A percentile compares a stretch with the other conserved stretches of the same genome.
phyloP scores from a whole-genome alignment of 1,284 basidiomycete species.

The Pseudozyma sp. region DNA sequence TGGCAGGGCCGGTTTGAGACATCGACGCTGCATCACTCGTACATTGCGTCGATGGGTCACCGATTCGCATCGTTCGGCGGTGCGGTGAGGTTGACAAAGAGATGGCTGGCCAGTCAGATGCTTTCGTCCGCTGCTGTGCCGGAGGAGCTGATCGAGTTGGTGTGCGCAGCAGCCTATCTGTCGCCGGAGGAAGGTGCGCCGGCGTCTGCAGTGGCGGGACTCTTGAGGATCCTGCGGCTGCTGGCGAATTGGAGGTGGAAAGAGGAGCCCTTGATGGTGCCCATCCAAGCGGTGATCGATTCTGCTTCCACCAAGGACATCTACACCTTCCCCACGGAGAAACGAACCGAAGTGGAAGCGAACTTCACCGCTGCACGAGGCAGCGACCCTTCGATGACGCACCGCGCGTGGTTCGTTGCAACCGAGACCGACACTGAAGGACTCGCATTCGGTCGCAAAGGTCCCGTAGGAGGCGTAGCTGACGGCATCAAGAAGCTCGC shows the following conservation, averaged over 20 bases:
- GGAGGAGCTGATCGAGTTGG: constrained; percentile 84
- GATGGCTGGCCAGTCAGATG: constrained; percentile 93
- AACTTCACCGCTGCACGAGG: constrained; percentile 69
- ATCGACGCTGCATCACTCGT: constrained; percentile 84
- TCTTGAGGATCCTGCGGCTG: constrained; percentile 80
- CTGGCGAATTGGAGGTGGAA: constrained; percentile 84
- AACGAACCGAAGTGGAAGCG: constrained; percentile 76
- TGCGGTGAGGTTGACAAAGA: constrained; percentile 86
- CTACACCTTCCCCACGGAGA: constrained; percentile 69
- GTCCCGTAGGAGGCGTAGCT: constrained; percentile 52
- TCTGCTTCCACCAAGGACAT: constrained; percentile 52
- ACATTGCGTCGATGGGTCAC: constrained; percentile 83
- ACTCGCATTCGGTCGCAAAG: constrained; percentile 76
- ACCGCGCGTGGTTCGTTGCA: constrained; percentile 81
- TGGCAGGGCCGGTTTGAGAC: constrained; percentile 81
- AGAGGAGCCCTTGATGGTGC: constrained; percentile 72
- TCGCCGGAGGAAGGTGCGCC: constrained; percentile 69
- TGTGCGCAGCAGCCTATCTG: constrained; percentile 77
- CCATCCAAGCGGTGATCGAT: constrained; percentile 66
- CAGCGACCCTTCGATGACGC: constrained; percentile 62
- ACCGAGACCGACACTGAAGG: constrained; percentile 85
- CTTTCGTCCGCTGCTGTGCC: constrained; percentile 78
- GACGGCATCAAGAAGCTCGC: constrained; percentile 58
- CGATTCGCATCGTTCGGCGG: constrained; percentile 82
- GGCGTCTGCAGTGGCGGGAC: constrained; percentile 75